Evolutionary conservation across 192 early-diverging fungal genomes (phyloP).

Genomic region (Backusella morwellensis): DNA sequence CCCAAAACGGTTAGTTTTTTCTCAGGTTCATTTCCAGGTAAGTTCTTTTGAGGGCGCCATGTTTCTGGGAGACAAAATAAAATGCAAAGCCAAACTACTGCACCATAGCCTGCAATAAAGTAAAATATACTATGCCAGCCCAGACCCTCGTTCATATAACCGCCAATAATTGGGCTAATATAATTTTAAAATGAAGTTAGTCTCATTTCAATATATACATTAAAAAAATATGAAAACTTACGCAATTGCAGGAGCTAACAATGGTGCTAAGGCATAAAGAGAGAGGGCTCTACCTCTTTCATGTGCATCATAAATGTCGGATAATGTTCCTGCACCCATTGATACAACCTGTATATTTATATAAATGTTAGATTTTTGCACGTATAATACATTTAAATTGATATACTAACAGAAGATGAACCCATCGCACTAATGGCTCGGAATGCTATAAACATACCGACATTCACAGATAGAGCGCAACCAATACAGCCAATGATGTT

Average conservation of each 20-base stretch:
- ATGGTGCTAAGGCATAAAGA: conserved; percentile 18
- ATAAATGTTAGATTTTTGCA: not conserved
- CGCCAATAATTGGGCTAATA: conserved; percentile 34
- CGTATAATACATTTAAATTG: not conserved
- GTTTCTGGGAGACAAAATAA: conserved; percentile 38
- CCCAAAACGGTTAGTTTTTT: not conserved
- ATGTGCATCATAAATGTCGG: conserved; percentile 30
- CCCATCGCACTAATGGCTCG: conserved; percentile 29
- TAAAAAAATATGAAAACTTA: not conserved
- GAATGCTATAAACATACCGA: conserved; percentile 25
- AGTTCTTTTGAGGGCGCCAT: conserved; percentile 5
- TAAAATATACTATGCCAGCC: conserved; percentile 38
- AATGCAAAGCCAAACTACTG: conserved; percentile 12
- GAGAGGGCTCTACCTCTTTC: conserved; percentile 37
- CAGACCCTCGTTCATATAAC: conserved; percentile 28
- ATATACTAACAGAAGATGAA: conserved; percentile 17
- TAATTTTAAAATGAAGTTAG: not conserved
- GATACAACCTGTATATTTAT: conserved; percentile 20
- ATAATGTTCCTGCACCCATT: conserved; percentile 35
- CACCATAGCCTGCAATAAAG: conserved; percentile 23
- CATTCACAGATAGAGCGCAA: conserved; percentile 31
- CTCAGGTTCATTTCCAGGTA: not conserved
- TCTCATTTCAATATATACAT: not conserved
- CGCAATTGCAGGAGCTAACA: conserved; percentile 34
- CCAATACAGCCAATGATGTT: conserved; percentile 18